phyloP scores from a whole-genome alignment of 1,284 basidiomycete species.

The Fomitopsis schrenkii region DNA sequence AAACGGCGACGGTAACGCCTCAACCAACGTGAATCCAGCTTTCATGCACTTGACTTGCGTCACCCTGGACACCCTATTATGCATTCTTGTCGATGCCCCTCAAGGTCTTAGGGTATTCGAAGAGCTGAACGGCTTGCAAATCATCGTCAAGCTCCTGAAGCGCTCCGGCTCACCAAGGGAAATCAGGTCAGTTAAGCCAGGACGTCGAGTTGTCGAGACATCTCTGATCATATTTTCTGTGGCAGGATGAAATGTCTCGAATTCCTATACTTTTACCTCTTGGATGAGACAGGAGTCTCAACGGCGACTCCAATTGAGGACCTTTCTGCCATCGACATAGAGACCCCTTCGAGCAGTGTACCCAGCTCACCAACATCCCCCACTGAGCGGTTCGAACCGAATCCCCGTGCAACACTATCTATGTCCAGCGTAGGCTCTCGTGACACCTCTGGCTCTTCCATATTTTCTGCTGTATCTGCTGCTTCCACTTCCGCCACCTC shows the following conservation, averaged over 20 bases:
- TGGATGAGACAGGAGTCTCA: constrained; percentile 57
- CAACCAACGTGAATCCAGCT: constrained; percentile 11
- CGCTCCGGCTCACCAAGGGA: constrained; percentile 76
- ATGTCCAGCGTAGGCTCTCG: constrained; percentile 22
- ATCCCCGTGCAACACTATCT: constrained; percentile 17
- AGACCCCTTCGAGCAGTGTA: constrained; percentile 1
- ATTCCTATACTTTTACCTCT: constrained; percentile 87
- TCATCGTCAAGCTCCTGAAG: constrained; percentile 80
- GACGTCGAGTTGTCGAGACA: background rate
- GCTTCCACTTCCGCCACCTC: constrained; percentile 25
- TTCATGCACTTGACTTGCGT: constrained; percentile 44
- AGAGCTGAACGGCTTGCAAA: constrained; percentile 68
- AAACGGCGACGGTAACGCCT: constrained; percentile 14
- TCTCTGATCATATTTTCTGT: background rate
- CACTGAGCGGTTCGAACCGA: background rate
- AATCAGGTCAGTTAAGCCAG: constrained; percentile 57
- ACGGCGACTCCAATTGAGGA: constrained; percentile 2
- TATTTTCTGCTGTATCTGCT: constrained; percentile 25
- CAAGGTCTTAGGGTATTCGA: constrained; percentile 74
- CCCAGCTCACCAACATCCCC: constrained; percentile 8
- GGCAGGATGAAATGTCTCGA: constrained; percentile 89
- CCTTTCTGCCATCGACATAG: background rate
- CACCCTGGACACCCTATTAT: constrained; percentile 78
- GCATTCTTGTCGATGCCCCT: constrained; percentile 80
- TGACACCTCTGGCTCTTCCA: constrained; percentile 33